A percentile compares a stretch with the other conserved stretches of the same genome.
These are phyloP conservation scores for Saccharomycopsis javanensis DNA, from an alignment of 805 yeast genomes.

Conservation along the genomic window DNA sequence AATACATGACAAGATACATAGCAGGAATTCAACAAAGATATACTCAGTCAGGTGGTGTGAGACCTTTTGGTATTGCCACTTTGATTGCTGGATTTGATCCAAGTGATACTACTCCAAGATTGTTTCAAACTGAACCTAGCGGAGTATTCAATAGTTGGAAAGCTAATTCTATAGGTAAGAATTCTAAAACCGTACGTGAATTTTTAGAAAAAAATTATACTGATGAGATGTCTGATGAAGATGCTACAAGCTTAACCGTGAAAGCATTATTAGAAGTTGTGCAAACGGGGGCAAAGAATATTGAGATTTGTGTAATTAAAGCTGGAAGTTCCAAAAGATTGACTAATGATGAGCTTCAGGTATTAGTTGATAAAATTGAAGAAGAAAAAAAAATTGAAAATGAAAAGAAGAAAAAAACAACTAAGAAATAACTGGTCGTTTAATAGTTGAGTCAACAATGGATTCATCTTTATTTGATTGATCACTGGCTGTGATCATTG, in stretches of 20 bases:
- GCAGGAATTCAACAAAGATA: conserved; percentile 98
- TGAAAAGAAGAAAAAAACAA: conserved; percentile 52
- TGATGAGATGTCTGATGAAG: conserved; percentile 53
- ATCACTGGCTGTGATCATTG: too few relatives aligned
- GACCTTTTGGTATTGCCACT: conserved; percentile 96
- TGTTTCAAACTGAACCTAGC: conserved; percentile 94
- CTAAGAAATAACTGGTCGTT: conserved; percentile 6
- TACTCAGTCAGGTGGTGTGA: conserved; percentile 96
- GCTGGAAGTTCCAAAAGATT: conserved; percentile 54
- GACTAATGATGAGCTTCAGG: conserved; percentile 61
- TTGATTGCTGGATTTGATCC: conserved; percentile 93
- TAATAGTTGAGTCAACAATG: too few relatives aligned
- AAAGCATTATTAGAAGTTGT: conserved; percentile 90
- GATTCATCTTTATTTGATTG: too few relatives aligned
- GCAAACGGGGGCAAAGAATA: conserved; percentile 94
- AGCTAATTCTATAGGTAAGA: conserved; percentile 93
- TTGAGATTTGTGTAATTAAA: conserved; percentile 81
- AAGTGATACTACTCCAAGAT: conserved; percentile 66
- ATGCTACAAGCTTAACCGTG: conserved; percentile 70
- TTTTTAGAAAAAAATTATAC: conserved; percentile 82
- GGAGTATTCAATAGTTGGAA: conserved; percentile 98
- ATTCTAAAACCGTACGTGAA: conserved; percentile 90
- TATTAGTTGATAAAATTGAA: conserved; percentile 73
- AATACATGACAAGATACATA: conserved; percentile 83
- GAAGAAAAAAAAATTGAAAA: conserved; percentile 79